Base-by-base conservation (phyloP, 208 protist genomes). In the Leptomonas seymouri region DNA sequence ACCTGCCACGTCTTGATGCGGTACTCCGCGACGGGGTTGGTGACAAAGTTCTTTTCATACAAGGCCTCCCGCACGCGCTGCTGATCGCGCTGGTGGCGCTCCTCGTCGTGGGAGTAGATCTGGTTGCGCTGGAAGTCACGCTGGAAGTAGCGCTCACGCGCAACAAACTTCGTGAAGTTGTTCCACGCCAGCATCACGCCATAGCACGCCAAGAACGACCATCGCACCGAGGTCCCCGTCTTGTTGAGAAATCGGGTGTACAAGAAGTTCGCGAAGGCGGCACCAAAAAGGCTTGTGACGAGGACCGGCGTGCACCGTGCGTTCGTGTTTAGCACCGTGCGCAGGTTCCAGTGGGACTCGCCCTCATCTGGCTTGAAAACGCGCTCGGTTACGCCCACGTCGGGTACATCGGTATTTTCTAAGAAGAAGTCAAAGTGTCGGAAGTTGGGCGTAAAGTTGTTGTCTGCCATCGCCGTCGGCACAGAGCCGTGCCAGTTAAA, bases 61-160 rank as follows among this genome's bases (percentile, higher is more conserved):
- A 96, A 66, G 28, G 86, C 86, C 81, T 93, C 90, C 8, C 90
- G 85, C 45, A 96, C 86, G 46, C 90, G 87, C 67, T 96, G 90
- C 45, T 82, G 74, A 42, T 96, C 90, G 54, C 87, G 87, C 70
- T 93, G 90, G 25, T 93, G 71, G 54, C 90, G 85, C 46, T 90
- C 50, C 78, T 96, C 90, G 61, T 96, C 90, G 53, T 77, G 72
- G n/a, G 82, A 85, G 76, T 93, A 96, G 18, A 92, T 51, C 60
- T 96, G 90, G 64, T 96, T 96, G 57, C 90, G 78, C 75, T 93
- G 88, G 69, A 95, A 95, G 76, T 95, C 87, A 27, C 90, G 82
- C 71, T 89, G 81, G 67, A 93, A 96, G 77, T 91, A 93, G 11
- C 86, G 81, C 72, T 96, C 87, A n/a, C 90, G 74, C 7, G 85